A percentile compares a stretch with the other conserved stretches of the same genome.
These are phyloP conservation scores for Volvox carteri DNA, from an alignment of 163 green algal genomes.

Conservation along the genomic window DNA sequence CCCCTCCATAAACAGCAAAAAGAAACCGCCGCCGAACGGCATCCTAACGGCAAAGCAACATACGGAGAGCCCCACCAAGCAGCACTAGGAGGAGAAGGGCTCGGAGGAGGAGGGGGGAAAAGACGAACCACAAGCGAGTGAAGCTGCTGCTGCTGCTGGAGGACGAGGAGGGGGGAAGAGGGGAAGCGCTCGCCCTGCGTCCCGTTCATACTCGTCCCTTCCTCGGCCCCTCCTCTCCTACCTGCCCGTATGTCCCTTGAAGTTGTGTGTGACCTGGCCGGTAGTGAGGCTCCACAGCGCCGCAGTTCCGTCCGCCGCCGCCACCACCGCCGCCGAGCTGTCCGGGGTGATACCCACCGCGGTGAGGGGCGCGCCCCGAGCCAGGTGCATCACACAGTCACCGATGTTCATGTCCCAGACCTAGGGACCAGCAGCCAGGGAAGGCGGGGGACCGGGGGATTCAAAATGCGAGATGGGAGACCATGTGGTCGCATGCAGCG, in stretches of 20 bases:
- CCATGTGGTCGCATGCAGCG: too few species aligned
- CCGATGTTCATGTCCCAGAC: slow-evolving; percentile 92
- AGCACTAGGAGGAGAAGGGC: too few species aligned
- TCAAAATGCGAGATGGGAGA: too few species aligned
- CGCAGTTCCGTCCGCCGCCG: slow-evolving; percentile 77
- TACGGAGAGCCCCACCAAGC: too few species aligned
- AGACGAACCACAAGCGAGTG: background rate
- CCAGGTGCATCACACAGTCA: slow-evolving; percentile 85
- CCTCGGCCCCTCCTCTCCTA: slow-evolving; percentile 22
- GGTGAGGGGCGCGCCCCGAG: slow-evolving; percentile 84
- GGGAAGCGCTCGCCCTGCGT: background rate
- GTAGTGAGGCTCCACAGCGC: slow-evolving; percentile 81
- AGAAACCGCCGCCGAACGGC: too few species aligned
- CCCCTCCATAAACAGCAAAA: too few species aligned
- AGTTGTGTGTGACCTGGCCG: slow-evolving; percentile 60
- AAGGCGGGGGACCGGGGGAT: too few species aligned
- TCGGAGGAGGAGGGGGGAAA: background rate
- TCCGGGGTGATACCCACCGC: slow-evolving; percentile 76
- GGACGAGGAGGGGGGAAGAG: background rate
- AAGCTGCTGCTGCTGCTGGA: background rate
- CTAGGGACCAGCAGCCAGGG: too few species aligned
- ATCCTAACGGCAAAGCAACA: too few species aligned
- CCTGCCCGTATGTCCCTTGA: slow-evolving; percentile 54
- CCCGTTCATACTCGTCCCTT: background rate
- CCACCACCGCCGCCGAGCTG: slow-evolving; percentile 73